These are phyloP conservation scores for Sporothrix dimorphospora DNA, from an alignment of 2,329 filamentous ascomycete genomes.

Conservation along the genomic window DNA sequence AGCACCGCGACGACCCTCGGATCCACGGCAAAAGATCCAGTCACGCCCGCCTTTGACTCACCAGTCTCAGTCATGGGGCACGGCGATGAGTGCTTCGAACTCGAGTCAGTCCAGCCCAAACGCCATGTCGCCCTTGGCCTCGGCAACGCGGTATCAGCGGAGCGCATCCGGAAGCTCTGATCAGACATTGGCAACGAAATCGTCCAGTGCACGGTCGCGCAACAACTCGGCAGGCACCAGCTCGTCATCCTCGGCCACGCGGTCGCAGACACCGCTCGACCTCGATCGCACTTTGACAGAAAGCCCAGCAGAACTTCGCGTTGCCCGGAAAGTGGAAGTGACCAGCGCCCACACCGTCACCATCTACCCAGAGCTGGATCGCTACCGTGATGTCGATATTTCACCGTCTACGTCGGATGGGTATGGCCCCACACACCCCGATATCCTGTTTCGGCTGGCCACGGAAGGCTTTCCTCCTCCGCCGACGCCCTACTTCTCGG, in stretches of 20 bases:
- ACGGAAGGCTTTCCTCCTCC: conserved; percentile 66
- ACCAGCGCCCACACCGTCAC: conserved; percentile 47
- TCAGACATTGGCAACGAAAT: conserved; percentile 49
- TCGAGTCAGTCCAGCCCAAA: conserved; percentile 30
- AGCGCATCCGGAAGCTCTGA: neutral
- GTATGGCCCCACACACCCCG: conserved; percentile 43
- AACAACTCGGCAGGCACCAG: conserved; percentile 45
- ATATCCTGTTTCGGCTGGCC: conserved; percentile 59
- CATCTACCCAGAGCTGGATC: conserved; percentile 64
- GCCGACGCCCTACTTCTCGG: conserved; percentile 67
- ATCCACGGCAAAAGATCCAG: conserved; percentile 28
- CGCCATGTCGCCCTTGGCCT: conserved; percentile 36
- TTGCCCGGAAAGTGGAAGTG: conserved; percentile 48
- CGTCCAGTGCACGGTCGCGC: conserved; percentile 48
- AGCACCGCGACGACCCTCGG: conserved; percentile 28
- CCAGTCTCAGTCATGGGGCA: conserved; percentile 50
- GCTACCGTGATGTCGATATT: conserved; percentile 56
- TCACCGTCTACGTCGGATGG: conserved; percentile 38
- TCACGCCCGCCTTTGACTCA: conserved; percentile 46
- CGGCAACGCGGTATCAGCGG: neutral
- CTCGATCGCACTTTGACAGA: conserved; percentile 49
- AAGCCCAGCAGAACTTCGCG: conserved; percentile 50
- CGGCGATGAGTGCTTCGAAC: conserved; percentile 39
- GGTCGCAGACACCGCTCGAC: conserved; percentile 45
- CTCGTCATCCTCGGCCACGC: conserved; percentile 50